phyloP scores from a whole-genome alignment of 495 filamentous ascomycete genomes.

The Neurospora sp. region DNA sequence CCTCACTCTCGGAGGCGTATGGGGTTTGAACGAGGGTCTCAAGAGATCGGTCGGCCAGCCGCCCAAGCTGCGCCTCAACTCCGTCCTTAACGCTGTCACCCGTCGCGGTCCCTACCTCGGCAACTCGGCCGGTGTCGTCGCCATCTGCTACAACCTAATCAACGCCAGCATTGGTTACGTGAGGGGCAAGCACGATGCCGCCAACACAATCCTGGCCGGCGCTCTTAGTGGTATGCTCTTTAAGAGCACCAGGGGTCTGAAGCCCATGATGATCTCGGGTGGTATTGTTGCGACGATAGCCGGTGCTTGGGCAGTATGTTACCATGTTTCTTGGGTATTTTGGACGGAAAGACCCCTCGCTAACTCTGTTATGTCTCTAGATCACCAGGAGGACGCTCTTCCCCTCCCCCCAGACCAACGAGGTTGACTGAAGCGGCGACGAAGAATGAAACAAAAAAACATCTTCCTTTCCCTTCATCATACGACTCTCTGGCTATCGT shows the following conservation, averaged over 20 bases:
- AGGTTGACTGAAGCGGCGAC: background rate
- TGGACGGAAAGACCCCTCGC: background rate
- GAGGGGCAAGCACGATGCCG: slow-evolving; percentile 81
- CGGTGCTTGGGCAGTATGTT: slow-evolving; percentile 78
- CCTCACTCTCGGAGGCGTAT: slow-evolving; percentile 76
- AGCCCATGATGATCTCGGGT: slow-evolving; percentile 88
- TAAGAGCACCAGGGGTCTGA: slow-evolving; percentile 82
- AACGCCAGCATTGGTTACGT: slow-evolving; percentile 83
- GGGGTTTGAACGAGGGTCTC: slow-evolving; percentile 84
- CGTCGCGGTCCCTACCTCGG: slow-evolving; percentile 91
- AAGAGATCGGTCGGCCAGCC: slow-evolving; percentile 61
- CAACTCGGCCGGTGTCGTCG: slow-evolving; percentile 88
- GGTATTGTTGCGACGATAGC: slow-evolving; percentile 77
- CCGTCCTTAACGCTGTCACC: slow-evolving; percentile 86
- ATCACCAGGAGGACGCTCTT: slow-evolving; percentile 22
- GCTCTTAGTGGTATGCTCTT: slow-evolving; percentile 85
- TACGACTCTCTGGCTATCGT: background rate
- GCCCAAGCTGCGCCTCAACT: slow-evolving; percentile 85
- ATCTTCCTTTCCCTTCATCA: background rate
- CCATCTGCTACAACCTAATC: slow-evolving; percentile 87
- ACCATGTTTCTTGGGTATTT: background rate
- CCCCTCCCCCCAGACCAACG: slow-evolving; percentile 8
- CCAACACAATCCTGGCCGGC: slow-evolving; percentile 79
- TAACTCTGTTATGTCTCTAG: slow-evolving; percentile 8
- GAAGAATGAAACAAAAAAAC: background rate